phyloP scores from a whole-genome alignment of 1,284 basidiomycete genomes.

The Neotropicomus parvogracilis region DNA sequence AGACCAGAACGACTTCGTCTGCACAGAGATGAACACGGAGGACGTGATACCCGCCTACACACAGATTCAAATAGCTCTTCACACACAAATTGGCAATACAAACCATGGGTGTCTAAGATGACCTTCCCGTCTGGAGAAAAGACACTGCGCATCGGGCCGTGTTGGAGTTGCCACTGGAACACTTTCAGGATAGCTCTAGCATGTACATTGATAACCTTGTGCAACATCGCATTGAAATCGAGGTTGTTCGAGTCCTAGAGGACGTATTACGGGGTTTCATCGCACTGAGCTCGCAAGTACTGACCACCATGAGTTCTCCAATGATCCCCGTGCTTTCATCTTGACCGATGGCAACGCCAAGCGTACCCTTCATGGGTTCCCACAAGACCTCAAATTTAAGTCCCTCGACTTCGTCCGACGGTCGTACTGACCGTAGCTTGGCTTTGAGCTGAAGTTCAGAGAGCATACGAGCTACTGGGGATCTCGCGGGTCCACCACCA shows the following conservation, averaged over 20 bases:
- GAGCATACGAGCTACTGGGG: constrained; percentile 51
- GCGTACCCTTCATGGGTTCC: constrained; percentile 59
- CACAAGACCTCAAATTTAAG: constrained; percentile 56
- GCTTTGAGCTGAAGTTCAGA: constrained; percentile 60
- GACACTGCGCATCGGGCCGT: constrained; percentile 45
- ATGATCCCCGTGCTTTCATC: constrained; percentile 40
- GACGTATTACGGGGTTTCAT: constrained; percentile 3
- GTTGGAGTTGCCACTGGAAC: constrained; percentile 52
- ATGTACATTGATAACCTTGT: constrained; percentile 57
- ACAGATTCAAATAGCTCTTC: constrained; percentile 5
- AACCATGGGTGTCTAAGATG: constrained; percentile 51
- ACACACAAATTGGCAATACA: constrained; percentile 12
- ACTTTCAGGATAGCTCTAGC: constrained; percentile 53
- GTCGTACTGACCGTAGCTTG: constrained; percentile 48
- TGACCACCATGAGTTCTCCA: constrained; percentile 48
- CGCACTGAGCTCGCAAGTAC: constrained; percentile 3
- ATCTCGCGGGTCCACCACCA: constrained; percentile 41
- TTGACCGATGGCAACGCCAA: constrained; percentile 50
- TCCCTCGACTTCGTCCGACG: constrained; percentile 71
- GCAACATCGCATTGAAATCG: constrained; percentile 66
- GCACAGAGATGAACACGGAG: constrained; percentile 67
- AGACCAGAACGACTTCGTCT: constrained; percentile 67
- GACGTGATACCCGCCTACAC: constrained; percentile 45
- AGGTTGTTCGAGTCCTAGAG: constrained; percentile 61
- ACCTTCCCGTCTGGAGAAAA: constrained; percentile 63